Conservation (phyloP, 106 monocot species). For the Hemerocallis citrina region DNA sequence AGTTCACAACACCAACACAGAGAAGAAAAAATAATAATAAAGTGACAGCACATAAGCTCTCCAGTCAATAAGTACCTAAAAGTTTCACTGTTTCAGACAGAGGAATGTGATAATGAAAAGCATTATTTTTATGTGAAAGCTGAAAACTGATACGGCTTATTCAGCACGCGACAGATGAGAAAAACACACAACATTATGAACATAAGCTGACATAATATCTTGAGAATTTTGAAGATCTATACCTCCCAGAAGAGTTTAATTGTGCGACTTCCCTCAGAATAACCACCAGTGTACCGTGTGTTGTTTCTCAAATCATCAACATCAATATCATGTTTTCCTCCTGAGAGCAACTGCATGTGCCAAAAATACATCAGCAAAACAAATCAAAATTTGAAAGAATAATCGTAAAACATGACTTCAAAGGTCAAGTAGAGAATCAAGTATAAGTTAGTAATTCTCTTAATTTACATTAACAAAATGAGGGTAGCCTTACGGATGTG, state of each 20-base stretch:
- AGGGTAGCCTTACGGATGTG: not conserved
- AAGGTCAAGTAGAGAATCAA: no score
- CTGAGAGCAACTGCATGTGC: constrained; percentile 71
- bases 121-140: not conserved
- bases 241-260: constrained; percentile 96
- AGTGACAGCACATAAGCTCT: no score
- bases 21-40: no score
- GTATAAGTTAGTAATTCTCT: no score
- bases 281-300: constrained; percentile 88
- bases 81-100: no score
- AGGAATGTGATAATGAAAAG: no score
- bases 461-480: no score
- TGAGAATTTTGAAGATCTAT: not conserved
- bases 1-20: no score
- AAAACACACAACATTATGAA: not conserved
- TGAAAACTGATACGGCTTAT: not conserved
- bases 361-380: constrained; percentile 15
- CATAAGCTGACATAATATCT: not conserved
- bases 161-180: not conserved
- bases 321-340: constrained; percentile 87
- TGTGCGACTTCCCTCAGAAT: constrained; percentile 86
- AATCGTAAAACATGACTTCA: not conserved
- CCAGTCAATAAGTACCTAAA: no score
- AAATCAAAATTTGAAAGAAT: not conserved
- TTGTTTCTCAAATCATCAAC: constrained; percentile 71